These are phyloP conservation scores for Umbelopsis vinacea DNA, from an alignment of 192 early-diverging fungal species.

Conservation along the genomic window DNA sequence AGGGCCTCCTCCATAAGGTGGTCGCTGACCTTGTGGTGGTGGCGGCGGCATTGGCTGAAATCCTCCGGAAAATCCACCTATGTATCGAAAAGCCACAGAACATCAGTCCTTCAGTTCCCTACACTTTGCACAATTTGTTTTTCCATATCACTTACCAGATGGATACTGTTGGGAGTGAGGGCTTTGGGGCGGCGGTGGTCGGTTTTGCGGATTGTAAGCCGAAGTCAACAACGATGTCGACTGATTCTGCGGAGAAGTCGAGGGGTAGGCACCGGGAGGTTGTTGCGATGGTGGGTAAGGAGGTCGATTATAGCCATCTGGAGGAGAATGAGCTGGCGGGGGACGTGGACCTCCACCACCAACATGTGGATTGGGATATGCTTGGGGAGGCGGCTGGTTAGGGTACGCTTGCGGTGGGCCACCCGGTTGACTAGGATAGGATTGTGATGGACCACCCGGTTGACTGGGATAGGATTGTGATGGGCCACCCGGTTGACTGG, in stretches of 20 bases:
- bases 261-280: slow-evolving; percentile 1
- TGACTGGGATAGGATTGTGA: no score
- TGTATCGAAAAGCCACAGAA: background rate
- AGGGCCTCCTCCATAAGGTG: slow-evolving; percentile 6
- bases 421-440: no score
- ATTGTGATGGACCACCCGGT: no score
- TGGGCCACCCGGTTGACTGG: background rate
- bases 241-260: slow-evolving; percentile 31
- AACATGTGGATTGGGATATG: background rate
- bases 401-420: background rate
- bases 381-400: background rate
- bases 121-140: background rate
- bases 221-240: slow-evolving; percentile 11
- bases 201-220: slow-evolving; percentile 7
- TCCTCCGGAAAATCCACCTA: slow-evolving; percentile 6
- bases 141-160: background rate
- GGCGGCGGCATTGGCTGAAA: background rate
- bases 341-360: background rate
- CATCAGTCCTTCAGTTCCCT: background rate
- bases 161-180: background rate
- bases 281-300: background rate
- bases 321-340: slow-evolving; percentile 13
- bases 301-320: background rate
- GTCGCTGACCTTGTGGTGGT: slow-evolving; percentile 2
- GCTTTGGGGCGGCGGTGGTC: slow-evolving; percentile 14